Conservation (phyloP, 1,284 basidiomycete genomes). For the Trichosporon sp. region DNA sequence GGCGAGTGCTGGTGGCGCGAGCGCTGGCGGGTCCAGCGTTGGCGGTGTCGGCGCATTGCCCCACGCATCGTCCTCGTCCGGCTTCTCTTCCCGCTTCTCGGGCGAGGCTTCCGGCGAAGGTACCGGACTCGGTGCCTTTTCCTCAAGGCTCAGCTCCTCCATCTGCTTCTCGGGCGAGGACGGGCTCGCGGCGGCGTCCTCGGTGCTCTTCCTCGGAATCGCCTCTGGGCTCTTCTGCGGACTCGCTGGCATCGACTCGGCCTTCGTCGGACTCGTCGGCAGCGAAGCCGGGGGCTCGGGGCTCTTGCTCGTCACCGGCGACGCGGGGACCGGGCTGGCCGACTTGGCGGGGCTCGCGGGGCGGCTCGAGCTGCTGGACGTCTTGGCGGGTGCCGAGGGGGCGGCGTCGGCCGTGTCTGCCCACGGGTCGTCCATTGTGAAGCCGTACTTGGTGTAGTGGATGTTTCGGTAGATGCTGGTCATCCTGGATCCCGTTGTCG, state of each 20-base stretch:
- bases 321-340: neutral
- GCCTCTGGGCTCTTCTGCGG: neutral
- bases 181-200: neutral
- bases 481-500: neutral
- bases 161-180: neutral
- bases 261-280: neutral
- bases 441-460: neutral
- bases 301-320: neutral
- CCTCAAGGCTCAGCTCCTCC: neutral
- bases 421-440: slow-evolving; percentile 14
- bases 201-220: neutral
- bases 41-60: slow-evolving; percentile 23
- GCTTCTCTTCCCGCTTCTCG: neutral
- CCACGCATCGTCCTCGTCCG: slow-evolving; percentile 38
- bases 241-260: neutral
- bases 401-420: slow-evolving; percentile 7
- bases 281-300: neutral
- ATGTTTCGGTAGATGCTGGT: neutral
- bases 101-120: no score
- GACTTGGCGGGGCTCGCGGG: neutral
- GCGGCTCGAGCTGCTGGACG: neutral
- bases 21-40: neutral
- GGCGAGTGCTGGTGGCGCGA: neutral
- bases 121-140: neutral
- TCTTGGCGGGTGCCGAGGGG: neutral